Conservation (phyloP, 257 asterid genomes). For the Salvia miltiorrhiza region DNA sequence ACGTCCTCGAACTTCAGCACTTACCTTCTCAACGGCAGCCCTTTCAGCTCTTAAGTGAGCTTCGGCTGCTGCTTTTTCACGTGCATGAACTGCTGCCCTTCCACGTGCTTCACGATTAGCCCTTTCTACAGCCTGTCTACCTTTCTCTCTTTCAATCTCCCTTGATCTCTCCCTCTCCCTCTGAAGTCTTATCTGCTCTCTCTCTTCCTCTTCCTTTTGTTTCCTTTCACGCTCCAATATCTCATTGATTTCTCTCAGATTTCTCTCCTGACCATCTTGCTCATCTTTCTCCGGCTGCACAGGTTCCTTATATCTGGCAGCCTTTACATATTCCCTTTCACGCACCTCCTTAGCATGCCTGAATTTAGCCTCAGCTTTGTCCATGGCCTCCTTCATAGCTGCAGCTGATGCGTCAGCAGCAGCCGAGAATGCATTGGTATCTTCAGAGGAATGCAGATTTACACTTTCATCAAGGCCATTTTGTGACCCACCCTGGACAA, state of each 20-base stretch:
- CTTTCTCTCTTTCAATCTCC: slow-evolving; percentile 75
- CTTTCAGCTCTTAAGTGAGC: slow-evolving; percentile 71
- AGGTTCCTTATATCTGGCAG: slow-evolving; percentile 65
- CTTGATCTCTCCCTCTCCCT: slow-evolving; percentile 63
- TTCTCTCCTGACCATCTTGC: slow-evolving; percentile 57
- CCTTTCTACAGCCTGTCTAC: slow-evolving; percentile 89
- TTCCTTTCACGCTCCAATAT: slow-evolving; percentile 62
- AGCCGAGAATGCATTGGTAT: slow-evolving; percentile 61
- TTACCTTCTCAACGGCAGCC: slow-evolving; percentile 70
- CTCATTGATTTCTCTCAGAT: slow-evolving; percentile 60
- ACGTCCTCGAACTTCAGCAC: slow-evolving; percentile 77
- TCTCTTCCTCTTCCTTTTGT: slow-evolving; percentile 85
- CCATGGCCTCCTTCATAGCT: slow-evolving; percentile 99
- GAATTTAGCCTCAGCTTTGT: slow-evolving; percentile 95
- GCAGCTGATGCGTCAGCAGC: slow-evolving; percentile 95
- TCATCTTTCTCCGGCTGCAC: slow-evolving; percentile 58
- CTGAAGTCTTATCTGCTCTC: slow-evolving; percentile 71
- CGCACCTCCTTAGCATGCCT: slow-evolving; percentile 96
- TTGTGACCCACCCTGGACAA: slow-evolving; percentile 58
- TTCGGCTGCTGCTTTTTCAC: slow-evolving; percentile 60
- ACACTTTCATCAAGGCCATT: slow-evolving; percentile 46
- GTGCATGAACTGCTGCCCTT: slow-evolving; percentile 73
- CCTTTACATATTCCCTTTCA: slow-evolving; percentile 84
- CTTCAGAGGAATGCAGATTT: slow-evolving; percentile 45
- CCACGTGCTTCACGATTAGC: slow-evolving; percentile 96